phyloP scores from a whole-genome alignment of 2,329 filamentous ascomycete genomes.

The Alternaria arbusti region DNA sequence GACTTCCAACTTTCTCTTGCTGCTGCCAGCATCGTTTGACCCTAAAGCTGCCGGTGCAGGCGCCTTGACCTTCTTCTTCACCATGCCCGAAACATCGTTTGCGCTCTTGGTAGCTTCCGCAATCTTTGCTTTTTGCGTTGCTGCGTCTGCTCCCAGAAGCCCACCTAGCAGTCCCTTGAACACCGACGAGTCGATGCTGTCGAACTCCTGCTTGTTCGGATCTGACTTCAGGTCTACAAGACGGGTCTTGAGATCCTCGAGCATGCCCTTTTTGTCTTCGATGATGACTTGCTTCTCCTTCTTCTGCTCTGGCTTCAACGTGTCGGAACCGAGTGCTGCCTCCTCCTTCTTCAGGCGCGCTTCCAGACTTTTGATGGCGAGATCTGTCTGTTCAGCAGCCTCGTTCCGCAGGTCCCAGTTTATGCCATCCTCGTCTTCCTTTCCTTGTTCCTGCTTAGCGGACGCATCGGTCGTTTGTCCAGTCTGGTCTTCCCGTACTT shows the following conservation, averaged over 20 bases:
- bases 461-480: constrained; percentile 45
- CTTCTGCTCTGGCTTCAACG: constrained; percentile 62
- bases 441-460: constrained; percentile 37
- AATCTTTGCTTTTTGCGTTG: constrained; percentile 67
- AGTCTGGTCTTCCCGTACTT: constrained; percentile 59
- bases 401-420: constrained; percentile 75
- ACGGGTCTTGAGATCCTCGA: constrained; percentile 71
- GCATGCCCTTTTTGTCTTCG: constrained; percentile 76
- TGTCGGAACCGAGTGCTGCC: constrained; percentile 61
- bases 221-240: constrained; percentile 72
- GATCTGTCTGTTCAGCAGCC: constrained; percentile 73
- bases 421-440: constrained; percentile 59
- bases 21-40: constrained; percentile 15
- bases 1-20: constrained; percentile 45
- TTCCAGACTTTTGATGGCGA: constrained; percentile 74
- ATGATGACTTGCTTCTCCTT: constrained; percentile 69
- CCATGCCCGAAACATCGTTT: constrained; percentile 75
- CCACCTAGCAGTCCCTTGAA: constrained; percentile 69
- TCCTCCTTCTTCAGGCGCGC: constrained; percentile 74
- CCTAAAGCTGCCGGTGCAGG: constrained; percentile 18
- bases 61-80: constrained; percentile 71
- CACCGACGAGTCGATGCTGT: constrained; percentile 53
- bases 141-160: constrained; percentile 66
- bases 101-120: constrained; percentile 76
- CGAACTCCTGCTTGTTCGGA: constrained; percentile 51